Conservation (phyloP, 2,329 filamentous ascomycete species). For the Capronia epimyces region DNA sequence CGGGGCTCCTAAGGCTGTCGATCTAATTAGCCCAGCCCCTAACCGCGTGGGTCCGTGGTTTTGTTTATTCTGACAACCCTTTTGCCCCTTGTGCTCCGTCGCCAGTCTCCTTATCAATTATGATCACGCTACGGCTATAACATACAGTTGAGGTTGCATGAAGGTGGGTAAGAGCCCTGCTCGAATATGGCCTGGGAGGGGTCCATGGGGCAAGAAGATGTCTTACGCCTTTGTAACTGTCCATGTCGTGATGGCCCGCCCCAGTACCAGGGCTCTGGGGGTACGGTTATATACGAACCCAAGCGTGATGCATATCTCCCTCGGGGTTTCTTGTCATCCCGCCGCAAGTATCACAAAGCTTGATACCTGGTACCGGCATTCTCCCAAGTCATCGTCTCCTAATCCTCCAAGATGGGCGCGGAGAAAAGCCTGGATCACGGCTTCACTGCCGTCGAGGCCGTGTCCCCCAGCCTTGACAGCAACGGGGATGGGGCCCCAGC, state of each 20-base stretch:
- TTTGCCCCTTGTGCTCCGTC: no score
- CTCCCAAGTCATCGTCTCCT: not conserved
- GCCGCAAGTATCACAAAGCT: no score
- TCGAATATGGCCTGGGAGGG: not conserved
- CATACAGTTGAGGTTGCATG: not conserved
- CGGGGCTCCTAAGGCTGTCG: no score
- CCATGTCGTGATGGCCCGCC: not conserved
- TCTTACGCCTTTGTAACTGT: not conserved
- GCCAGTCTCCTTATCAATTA: not conserved
- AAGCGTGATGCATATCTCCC: not conserved
- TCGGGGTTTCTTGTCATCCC: no score
- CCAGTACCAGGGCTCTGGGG: not conserved
- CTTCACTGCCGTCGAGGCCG: constrained; percentile 2
- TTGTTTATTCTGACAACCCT: no score
- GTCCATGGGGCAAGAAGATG: not conserved
- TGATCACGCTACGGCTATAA: not conserved
- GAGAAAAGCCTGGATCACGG: constrained; percentile 6
- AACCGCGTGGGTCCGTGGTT: no score
- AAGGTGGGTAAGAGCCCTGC: not conserved
- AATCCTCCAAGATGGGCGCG: constrained; percentile 1
- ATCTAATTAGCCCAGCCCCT: no score
- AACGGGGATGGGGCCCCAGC: not conserved
- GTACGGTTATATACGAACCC: no score
- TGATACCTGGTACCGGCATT: not conserved
- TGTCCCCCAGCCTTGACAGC: not conserved